Base-by-base conservation (phyloP, 2,329 filamentous ascomycete species). In the Penicillium sp. region DNA sequence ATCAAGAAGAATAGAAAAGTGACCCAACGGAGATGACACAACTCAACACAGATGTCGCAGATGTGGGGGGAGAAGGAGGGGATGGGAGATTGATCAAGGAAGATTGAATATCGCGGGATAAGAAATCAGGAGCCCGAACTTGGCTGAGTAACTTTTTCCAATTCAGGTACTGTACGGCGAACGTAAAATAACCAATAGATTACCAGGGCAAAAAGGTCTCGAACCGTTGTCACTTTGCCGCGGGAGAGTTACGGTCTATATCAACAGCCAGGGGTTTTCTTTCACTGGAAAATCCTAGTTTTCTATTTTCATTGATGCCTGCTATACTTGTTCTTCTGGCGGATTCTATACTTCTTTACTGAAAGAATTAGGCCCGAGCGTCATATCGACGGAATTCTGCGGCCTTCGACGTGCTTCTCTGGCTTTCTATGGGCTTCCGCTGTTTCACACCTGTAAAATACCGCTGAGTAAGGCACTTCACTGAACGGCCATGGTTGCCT, bases 381-480 rank as follows among this genome's bases (percentile, higher is more conserved):
- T 47, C 50, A 53, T 58, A 65, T 69, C 61, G 37, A 59, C 53
- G 50, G 53, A 59, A 60, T 74, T 75, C 72, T 58, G 54, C 48
- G 57, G 31, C 16, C 50, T 75, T 75, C 72, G 67, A 70, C 60
- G 53, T n/a, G n/a, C 46, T 72, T 73, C 71, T 43, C 57, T 57
- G 52, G 47, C 49, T 54, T 72, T 70, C 69, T 58, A 51, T 47
- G 55, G 26, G 53, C 42, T 62, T 62, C 62, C 50, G 44, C 53
- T 47, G 47, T 50, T 29, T 42, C 21, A 4, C 7, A 9, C 5
- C 14, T 37, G 57, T 55, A 57, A 47, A 45, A 45, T 46, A 53
- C 50, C 31, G 58, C 55, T 65, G 57, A 57, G 57, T 67, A 54
- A 59, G 45, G 42, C 16, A 29, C 27, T 33, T 45, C 23, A 39